Evolutionary conservation across 164 flowering plant genomes (phyloP), one percentile per base, ranked within the genome.

Genomic region (Sextonia rubra): DNA sequence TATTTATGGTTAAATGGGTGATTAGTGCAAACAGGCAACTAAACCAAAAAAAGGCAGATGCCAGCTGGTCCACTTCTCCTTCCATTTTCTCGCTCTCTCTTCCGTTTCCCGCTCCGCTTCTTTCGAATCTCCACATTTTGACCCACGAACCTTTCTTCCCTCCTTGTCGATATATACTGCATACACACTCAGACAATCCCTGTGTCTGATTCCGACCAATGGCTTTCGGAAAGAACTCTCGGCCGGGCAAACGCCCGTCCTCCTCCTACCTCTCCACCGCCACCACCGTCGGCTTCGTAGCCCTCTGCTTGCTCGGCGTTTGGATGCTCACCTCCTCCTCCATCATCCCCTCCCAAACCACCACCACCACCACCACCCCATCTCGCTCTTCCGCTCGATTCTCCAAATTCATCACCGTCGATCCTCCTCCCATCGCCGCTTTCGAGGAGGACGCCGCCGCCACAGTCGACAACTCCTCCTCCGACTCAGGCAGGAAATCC

Each of bases 251-350:
- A 83, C 78, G 94, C 25, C 29, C 75, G 3, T 55, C 92, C 6
- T 22, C 83, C 15, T 86, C 90, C 2, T 86, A 81, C 69, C 22
- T 87, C 3, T 85, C 98, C 9, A 89, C 95, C 0, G 44, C 85
- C 0, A 83, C 97, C 8, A 83, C 84, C 4, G 62, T 86, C 0
- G 83, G 83, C 20, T 90, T 94, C 68, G 67, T 90, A 3, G 81
- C 86, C 2, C 52, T 91, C 30, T 91, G 90, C 68, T 77, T 86
- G 25, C 55, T 91, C 1, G 94, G 87, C 12, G 78, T 91, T 1
- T 94, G 93, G 92, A 85, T 91, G 85, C 82, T 90, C 3, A 84
- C 90, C 37, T 85, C 90, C 25, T 79, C 87, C 71, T 77, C 90
- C n/a, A 49, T 83, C 2, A 48, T 71, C 7, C 77, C 91, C 0